These are phyloP conservation scores for Exidia glandulosa DNA, from an alignment of 768 basidiomycete genomes.

Conservation along the genomic window DNA sequence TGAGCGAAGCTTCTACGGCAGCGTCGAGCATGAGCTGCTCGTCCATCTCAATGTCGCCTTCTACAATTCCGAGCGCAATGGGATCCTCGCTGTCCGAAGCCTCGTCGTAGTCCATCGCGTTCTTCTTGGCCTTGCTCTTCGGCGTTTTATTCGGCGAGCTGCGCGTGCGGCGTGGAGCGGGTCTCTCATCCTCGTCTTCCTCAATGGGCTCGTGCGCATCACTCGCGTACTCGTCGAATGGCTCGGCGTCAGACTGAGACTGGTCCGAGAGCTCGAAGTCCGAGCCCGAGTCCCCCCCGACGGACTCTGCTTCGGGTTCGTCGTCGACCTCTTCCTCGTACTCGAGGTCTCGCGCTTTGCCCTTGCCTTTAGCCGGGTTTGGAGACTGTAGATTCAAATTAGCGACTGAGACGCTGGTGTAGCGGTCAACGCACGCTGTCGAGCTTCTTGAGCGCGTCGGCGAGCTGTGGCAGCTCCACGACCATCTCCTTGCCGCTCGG, in stretches of 20 bases:
- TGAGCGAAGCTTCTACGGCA: constrained; percentile 45
- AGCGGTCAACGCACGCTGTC: too few relatives aligned
- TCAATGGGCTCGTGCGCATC: constrained; percentile 15
- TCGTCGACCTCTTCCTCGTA: not conserved
- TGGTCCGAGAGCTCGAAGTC: constrained; percentile 43
- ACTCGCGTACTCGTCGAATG: constrained; percentile 14
- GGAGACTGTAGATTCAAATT: not conserved
- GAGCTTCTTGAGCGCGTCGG: too few relatives aligned
- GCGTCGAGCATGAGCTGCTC: constrained; percentile 45
- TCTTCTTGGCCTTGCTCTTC: constrained; percentile 15
- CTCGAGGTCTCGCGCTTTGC: not conserved
- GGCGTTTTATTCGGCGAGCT: constrained; percentile 4
- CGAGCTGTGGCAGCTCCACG: not conserved
- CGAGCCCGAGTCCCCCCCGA: constrained; percentile 36
- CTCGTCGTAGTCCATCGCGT: constrained; percentile 2
- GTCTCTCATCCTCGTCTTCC: constrained; percentile 3
- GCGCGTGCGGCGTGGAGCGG: not conserved
- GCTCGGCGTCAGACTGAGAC: constrained; percentile 24
- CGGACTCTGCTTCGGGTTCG: not conserved
- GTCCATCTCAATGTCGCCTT: too few relatives aligned
- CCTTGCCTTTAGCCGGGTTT: not conserved
- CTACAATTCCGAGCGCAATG: too few relatives aligned
- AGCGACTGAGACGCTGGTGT: not conserved
- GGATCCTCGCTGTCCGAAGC: not conserved
- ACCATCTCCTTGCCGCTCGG: not conserved